Evolutionary conservation across 2,329 filamentous ascomycete species (phyloP), one percentile per base, ranked within the genome.

Genomic region (Colletotrichum chrysophilum): DNA sequence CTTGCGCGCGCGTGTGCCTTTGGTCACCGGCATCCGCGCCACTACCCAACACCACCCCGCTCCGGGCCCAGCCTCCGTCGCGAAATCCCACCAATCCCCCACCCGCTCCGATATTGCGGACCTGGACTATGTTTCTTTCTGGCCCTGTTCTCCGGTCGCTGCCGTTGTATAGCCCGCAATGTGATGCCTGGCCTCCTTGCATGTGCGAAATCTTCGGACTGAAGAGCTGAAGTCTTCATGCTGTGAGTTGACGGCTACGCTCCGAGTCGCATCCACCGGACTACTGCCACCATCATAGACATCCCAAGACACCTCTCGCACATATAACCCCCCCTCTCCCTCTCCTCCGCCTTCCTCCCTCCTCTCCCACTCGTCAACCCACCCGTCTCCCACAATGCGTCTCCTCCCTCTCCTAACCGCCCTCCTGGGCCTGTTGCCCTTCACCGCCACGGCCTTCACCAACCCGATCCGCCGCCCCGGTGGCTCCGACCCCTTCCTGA

Each of bases 401-500:
- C 52, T 68, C 3, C 21, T 28, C 10, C 16, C 28, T 24, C 56
- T 70, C 30, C 28, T 77, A 6, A 86, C 68, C 13, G 30, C 28
- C 56, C 71, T 76, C 13, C 69, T 78, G 18, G 30, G 36, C 38
- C 66, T 76, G 10, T 66, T 78, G 7, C 76, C 72, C 58, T 65
- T 66, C 21, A 48, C 43, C 0, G 77, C 75, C 28, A 62, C 75
- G 14, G 83, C 85, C 24, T 91, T 87, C 77, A 87, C 87, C 34
- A 91, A 91, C 75, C 89, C 90, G 1, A 84, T 91, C 66, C 87
- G 87, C 52, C 82, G 84, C 18, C 85, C 84, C 0, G 85, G 88
- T 58, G 89, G 90, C 14, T 87, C 86, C 28, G 89, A 91, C 78
- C 89, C 90, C 0, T 88, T 88, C 75, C 85, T 91, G 5, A 86